These are phyloP conservation scores for Globisporangium rhizosaccharum DNA, from an alignment of 352 stramenopile genomes.

Conservation along the genomic window DNA sequence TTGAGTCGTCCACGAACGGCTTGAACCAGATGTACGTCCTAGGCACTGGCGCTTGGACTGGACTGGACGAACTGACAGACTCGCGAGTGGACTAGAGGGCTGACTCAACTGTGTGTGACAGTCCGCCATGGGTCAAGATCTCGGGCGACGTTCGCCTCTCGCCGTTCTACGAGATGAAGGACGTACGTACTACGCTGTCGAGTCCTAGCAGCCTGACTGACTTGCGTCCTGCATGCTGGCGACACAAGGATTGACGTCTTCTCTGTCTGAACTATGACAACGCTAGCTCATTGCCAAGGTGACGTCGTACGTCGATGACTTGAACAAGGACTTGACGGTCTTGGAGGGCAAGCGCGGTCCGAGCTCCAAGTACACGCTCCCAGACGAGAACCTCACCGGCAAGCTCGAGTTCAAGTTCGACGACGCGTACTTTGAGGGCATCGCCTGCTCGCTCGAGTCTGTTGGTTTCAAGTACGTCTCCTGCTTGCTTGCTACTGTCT, in stretches of 20 bases:
- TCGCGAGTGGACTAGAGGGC: no score
- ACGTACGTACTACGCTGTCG: constrained; percentile 36
- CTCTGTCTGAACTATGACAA: no score
- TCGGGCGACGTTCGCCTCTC: constrained; percentile 88
- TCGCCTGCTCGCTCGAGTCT: constrained; percentile 90
- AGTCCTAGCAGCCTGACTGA: neutral
- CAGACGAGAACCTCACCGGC: constrained; percentile 66
- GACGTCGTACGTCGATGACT: constrained; percentile 75
- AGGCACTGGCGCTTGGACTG: no score
- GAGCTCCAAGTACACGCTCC: constrained; percentile 90
- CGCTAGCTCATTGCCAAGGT: constrained; percentile 64
- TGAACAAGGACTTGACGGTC: constrained; percentile 82
- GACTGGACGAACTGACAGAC: no score
- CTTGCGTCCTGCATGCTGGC: no score
- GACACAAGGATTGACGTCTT: no score
- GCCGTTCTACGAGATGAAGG: constrained; percentile 90
- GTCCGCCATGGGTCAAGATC: constrained; percentile 87
- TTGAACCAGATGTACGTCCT: constrained; percentile 75
- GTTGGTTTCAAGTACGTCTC: constrained; percentile 66
- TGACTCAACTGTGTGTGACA: constrained; percentile 14
- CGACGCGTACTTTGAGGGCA: constrained; percentile 80
- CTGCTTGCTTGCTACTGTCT: neutral
- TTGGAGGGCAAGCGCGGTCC: constrained; percentile 81
- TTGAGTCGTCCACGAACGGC: constrained; percentile 73
- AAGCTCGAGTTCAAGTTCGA: constrained; percentile 88